Evolutionary conservation across 2,329 filamentous ascomycete genomes (phyloP).

Genomic region (Trichothecium roseum): DNA sequence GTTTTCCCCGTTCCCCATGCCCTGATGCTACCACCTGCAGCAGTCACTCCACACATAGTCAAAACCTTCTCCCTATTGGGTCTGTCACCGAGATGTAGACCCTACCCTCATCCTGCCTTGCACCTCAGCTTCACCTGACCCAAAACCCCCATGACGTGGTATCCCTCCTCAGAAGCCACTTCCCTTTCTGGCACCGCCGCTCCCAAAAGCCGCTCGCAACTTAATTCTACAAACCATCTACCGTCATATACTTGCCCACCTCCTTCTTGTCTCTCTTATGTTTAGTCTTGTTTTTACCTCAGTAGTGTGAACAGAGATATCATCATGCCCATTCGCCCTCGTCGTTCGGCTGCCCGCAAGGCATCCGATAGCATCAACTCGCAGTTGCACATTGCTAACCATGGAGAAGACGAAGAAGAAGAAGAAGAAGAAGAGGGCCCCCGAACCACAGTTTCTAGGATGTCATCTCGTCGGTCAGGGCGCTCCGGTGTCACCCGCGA

Average conservation of each 20-base stretch:
- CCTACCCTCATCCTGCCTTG: too few relatives aligned
- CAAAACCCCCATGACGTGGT: too few relatives aligned
- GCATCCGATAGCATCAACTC: constrained; percentile 32
- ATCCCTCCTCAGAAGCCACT: too few relatives aligned
- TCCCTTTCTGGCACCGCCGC: too few relatives aligned
- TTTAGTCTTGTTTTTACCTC: too few relatives aligned
- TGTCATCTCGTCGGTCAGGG: constrained; percentile 39
- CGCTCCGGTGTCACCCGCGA: constrained; percentile 30
- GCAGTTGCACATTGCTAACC: constrained; percentile 29
- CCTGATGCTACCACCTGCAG: too few relatives aligned
- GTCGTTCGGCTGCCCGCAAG: constrained; percentile 30
- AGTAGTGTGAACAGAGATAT: too few relatives aligned
- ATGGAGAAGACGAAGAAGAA: constrained; percentile 22
- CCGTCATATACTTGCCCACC: background rate
- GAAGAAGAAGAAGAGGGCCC: constrained; percentile 19
- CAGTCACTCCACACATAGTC: too few relatives aligned
- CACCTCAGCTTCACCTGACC: background rate
- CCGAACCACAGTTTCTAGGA: constrained; percentile 20
- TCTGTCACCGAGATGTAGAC: too few relatives aligned
- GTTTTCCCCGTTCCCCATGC: too few relatives aligned
- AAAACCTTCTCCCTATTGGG: too few relatives aligned
- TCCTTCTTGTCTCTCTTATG: too few relatives aligned
- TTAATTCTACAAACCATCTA: background rate
- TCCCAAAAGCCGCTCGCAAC: constrained; percentile 7
- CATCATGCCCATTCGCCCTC: constrained; percentile 37